phyloP scores from a whole-genome alignment of 2,329 filamentous ascomycete species.

The Byssochlamys sp. region DNA sequence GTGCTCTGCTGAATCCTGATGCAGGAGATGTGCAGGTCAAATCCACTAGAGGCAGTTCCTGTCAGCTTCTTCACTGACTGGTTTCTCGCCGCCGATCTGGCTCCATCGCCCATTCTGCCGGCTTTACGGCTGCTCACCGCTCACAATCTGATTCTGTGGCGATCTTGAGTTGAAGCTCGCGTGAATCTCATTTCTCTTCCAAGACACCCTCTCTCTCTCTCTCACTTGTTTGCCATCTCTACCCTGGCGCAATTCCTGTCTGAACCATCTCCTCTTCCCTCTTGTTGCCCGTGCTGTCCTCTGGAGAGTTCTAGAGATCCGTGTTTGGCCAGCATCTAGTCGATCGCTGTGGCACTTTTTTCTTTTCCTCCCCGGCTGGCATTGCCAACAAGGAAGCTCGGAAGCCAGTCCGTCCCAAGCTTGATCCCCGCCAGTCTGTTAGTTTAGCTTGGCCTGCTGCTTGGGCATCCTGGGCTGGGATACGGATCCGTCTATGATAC shows the following conservation, averaged over 20 bases:
- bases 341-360: slow-evolving; percentile 1
- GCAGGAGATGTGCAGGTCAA: neutral
- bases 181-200: neutral
- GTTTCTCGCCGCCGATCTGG: neutral
- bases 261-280: slow-evolving; percentile 4
- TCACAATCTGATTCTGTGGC: neutral
- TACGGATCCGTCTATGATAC: neutral
- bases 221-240: neutral
- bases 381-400: neutral
- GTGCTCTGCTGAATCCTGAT: neutral
- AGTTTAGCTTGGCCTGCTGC: neutral
- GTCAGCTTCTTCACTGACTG: neutral
- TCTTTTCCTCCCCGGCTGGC: slow-evolving; percentile 2
- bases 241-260: neutral
- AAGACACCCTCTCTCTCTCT: neutral
- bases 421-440: neutral
- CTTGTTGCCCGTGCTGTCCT: neutral
- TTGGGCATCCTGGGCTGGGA: neutral
- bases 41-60: neutral
- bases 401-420: neutral
- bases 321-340: neutral
- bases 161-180: neutral
- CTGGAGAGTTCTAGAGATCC: neutral
- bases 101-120: neutral
- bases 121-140: neutral